A percentile compares a stretch with the other conserved stretches of the same genome.
Evolutionary conservation across 305 asterid genomes (phyloP).

Genomic region (Fraxinus baroniana): DNA sequence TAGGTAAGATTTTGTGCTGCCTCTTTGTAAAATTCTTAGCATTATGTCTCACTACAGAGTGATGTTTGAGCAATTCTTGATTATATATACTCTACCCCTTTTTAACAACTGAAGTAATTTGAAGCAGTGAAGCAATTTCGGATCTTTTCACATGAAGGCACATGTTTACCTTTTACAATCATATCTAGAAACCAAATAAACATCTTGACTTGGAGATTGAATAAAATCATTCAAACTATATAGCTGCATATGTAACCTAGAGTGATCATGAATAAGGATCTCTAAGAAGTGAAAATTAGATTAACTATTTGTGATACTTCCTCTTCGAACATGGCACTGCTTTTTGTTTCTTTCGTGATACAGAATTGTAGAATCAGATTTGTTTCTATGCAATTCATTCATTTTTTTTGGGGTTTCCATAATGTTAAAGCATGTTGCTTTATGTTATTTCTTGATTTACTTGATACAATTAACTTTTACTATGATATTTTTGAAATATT

Average conservation of each 20-base stretch:
- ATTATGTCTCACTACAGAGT: not conserved
- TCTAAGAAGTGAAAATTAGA: not conserved
- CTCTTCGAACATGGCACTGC: not conserved
- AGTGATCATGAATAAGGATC: not conserved
- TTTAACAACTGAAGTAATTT: not conserved
- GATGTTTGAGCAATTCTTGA: not conserved
- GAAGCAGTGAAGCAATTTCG: not conserved
- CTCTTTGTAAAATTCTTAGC: not conserved
- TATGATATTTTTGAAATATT: not conserved
- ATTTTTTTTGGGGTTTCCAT: not conserved
- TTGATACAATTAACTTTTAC: not conserved
- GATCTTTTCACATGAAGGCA: not conserved
- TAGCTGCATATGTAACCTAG: not conserved
- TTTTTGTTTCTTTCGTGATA: not conserved
- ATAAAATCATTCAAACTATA: not conserved
- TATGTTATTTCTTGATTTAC: not conserved
- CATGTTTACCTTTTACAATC: not conserved
- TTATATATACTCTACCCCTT: not conserved
- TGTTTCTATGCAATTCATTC: not conserved
- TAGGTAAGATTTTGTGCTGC: not conserved
- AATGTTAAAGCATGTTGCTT: conserved; percentile 8
- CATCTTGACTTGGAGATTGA: not conserved
- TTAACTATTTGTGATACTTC: not conserved
- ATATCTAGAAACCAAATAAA: not conserved
- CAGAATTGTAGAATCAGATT: not conserved